Base-by-base conservation (phyloP, 768 basidiomycete genomes). In the Boletus eberwhitei region DNA sequence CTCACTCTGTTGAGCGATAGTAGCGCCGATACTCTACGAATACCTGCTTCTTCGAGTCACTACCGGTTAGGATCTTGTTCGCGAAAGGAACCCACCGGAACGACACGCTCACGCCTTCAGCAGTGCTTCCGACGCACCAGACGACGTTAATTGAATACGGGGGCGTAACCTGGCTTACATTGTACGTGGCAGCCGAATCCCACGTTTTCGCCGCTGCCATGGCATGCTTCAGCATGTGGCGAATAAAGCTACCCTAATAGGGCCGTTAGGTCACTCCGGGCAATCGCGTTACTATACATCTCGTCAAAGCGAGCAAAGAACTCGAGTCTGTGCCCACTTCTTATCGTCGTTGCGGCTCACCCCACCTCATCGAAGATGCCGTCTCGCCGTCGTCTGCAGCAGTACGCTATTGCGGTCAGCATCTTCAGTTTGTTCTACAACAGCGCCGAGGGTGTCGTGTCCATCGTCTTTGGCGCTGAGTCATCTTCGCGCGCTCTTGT, bases 391-490 rank as follows among this genome's bases (percentile, higher is more conserved):
- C 41, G 34, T 39, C 57, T 63, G 34, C 66, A 65, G 42, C 71
- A 74, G 48, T 75, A 64, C 39, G 77, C 79, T 8, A 66, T 79
- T 19, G 69, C 65, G 4, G 68, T 79, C 50, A 79, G 77, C 63
- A 60, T 79, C 51, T 35, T 70, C 45, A 76, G 75, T 59, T 56
- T 79, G 31, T 41, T 79, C 52, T 65, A 68, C 68, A 75, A 61
- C 69, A 62, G 54, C 58, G 75, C 34, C 50, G 79, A 80, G 52
- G 78, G 78, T 9, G 71, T 67, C 1, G 44, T 79, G 16, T 79
- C 78, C 8, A 68, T 79, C 35, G 64, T 73, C 19, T 75, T 79
- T 47, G 78, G 79, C 1, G 67, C 72, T 48, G 77, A 78, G 32
- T 74, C 77, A 12, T 69, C 71, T 4, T 79, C 78, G 1, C 70